Evolutionary conservation across 2,329 filamentous ascomycete species (phyloP), one percentile per base, ranked within the genome.

Genomic region (Leptosphaerulina australis): DNA sequence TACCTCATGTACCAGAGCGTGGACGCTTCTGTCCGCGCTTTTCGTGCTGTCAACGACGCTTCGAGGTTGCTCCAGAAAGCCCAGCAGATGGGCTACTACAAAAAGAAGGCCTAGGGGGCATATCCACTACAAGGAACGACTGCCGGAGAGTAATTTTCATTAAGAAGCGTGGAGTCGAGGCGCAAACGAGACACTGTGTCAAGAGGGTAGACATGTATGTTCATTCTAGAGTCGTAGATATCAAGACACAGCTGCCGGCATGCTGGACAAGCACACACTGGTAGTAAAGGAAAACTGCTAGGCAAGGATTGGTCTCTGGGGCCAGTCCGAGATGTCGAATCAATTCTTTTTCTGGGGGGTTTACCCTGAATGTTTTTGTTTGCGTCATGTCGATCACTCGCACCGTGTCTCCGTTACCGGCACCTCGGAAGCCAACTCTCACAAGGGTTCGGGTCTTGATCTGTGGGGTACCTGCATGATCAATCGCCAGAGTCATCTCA

Each of bases 1-100:
- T 68, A 59, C 48, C 55, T 74, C 44, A 63, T 74, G 50, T 66
- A 54, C 53, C 64, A 67, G 45, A 72, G 71, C 47, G 65, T 74
- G 10, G 53, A 55, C 37, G 68, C 67, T 5, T 67, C 56, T 18
- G 62, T 62, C 44, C 62, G 66, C 40, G 70, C 70, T n/a, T 71
- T 74, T 49, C 55, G 55, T 22, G 70, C 69, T 9, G 58, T 73
- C 53, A 64, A 68, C 39, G 69, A 68, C 50, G 60, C 69, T 33
- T 68, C 70, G n/a, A 66, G 55, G 58, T 53, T 67, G 35, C 44
- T 72, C 52, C 67, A 67, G 40, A 61, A 58, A 28, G 55, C 58
- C 18, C 41, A 57, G 38, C 58, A 58, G 53, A 64, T 62, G 37
- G 65, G 63, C 37, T 56, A 39, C 33, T 59, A 54, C 34, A 70